Evolutionary conservation across 371 early-diverging fungal species (phyloP).

Genomic region (Syncephalastrum monosporum): DNA sequence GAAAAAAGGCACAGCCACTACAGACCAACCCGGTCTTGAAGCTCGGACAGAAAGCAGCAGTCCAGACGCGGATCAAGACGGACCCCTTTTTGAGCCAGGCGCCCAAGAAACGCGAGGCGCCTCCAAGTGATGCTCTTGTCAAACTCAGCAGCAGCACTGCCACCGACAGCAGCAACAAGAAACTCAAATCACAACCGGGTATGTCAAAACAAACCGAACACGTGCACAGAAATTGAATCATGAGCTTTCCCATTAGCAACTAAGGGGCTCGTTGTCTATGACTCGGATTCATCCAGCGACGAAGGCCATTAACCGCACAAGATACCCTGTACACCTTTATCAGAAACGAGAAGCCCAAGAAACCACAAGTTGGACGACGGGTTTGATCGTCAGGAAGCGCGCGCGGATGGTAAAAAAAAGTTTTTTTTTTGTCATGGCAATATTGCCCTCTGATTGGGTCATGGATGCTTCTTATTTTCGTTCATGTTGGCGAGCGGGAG

Average conservation of each 20-base stretch:
- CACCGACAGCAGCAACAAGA: background rate
- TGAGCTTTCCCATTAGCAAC: background rate
- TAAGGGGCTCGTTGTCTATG: conserved; percentile 1
- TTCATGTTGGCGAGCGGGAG: conserved; percentile 25
- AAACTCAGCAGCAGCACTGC: too few relatives aligned
- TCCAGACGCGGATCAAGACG: conserved; percentile 44
- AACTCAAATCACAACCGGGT: conserved; percentile 7
- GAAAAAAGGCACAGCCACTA: conserved; percentile 1
- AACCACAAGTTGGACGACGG: background rate
- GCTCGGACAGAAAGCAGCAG: conserved; percentile 24
- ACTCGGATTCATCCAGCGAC: background rate
- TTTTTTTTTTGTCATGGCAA: conserved; percentile 2
- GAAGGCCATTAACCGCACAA: background rate
- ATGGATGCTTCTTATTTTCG: conserved; percentile 1
- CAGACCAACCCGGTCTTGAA: conserved; percentile 11
- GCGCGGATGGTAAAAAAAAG: conserved; percentile 1
- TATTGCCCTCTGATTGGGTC: conserved; percentile 3
- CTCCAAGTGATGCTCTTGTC: background rate
- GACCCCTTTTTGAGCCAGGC: conserved; percentile 45
- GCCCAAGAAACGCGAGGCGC: conserved; percentile 12
- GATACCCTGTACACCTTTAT: too few relatives aligned
- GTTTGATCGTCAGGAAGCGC: conserved; percentile 1
- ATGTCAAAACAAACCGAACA: background rate
- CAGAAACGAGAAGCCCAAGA: background rate
- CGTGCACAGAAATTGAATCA: background rate